Evolutionary conservation across 2,329 filamentous ascomycete genomes (phyloP).

Genomic region (Penicillium sp.): DNA sequence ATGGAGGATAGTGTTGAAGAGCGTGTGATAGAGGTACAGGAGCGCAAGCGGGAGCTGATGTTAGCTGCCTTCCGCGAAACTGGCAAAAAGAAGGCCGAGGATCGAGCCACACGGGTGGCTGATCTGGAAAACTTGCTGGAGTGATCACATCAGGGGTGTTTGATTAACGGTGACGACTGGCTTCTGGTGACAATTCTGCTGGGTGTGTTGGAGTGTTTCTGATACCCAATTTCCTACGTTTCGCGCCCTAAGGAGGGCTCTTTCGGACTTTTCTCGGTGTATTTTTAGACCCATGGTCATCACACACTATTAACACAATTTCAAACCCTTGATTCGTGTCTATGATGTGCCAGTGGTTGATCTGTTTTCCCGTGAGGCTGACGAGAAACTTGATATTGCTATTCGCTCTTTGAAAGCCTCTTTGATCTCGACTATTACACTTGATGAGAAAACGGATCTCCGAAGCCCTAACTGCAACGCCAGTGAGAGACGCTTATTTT

Average conservation of each 20-base stretch:
- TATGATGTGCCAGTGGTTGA: too few species aligned
- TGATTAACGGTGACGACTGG: not conserved
- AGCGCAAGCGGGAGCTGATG: conserved; percentile 77
- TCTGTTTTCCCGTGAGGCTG: too few species aligned
- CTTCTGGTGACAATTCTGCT: too few species aligned
- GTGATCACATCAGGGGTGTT: conserved; percentile 9
- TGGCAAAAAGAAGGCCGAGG: conserved; percentile 59
- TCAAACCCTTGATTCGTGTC: too few species aligned
- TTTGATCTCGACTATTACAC: too few species aligned
- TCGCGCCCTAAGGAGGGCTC: not conserved
- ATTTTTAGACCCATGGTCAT: not conserved
- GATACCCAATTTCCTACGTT: not conserved
- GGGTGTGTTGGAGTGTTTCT: not conserved
- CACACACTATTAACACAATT: too few species aligned
- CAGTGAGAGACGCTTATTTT: not conserved
- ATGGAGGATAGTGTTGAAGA: conserved; percentile 83
- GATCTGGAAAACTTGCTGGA: conserved; percentile 47
- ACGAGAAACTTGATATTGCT: too few species aligned
- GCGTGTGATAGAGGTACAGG: conserved; percentile 76
- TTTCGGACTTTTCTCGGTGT: not conserved
- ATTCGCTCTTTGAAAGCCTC: too few species aligned
- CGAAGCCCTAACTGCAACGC: too few species aligned
- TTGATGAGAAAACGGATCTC: too few species aligned
- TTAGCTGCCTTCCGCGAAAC: conserved; percentile 80
- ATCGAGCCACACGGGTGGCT: conserved; percentile 57